Evolutionary conservation across 148 eudicot species (phyloP).

Genomic region (Camellia lanceoleosa): DNA sequence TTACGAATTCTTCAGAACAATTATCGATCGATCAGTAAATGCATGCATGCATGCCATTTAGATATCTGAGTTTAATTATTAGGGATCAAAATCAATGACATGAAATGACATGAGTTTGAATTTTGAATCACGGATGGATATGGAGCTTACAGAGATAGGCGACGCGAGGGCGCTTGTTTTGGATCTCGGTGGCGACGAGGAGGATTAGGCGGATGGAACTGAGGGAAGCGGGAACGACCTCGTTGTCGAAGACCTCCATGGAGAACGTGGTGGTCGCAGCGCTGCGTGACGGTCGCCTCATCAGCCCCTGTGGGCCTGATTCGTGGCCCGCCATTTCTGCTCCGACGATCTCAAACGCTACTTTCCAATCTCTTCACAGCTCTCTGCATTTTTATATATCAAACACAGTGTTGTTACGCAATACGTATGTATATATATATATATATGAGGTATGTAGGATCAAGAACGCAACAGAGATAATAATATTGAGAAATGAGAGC

Average conservation of each 20-base stretch:
- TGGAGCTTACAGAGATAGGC: constrained; percentile 75
- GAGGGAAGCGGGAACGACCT: constrained; percentile 87
- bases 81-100: no score
- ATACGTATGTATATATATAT: no score
- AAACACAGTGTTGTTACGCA: no score
- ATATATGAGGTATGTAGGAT: neutral
- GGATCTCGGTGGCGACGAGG: constrained; percentile 80
- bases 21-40: no score
- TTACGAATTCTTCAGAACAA: no score
- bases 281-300: constrained; percentile 77
- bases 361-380: neutral
- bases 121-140: no score
- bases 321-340: constrained; percentile 36
- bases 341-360: neutral
- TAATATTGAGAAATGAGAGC: neutral
- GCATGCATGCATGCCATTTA: no score
- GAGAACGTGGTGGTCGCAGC: constrained; percentile 68
- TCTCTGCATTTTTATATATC: no score
- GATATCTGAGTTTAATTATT: no score
- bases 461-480: neutral
- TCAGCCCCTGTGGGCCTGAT: constrained; percentile 32
- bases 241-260: constrained; percentile 81
- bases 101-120: no score
- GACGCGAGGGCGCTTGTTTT: constrained; percentile 78
- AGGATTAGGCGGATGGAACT: constrained; percentile 72